A percentile compares a stretch with the other conserved stretches of the same genome.
Evolutionary conservation across 2,329 filamentous ascomycete genomes (phyloP).

Genomic region (Ophiostoma himal-ulmi): DNA sequence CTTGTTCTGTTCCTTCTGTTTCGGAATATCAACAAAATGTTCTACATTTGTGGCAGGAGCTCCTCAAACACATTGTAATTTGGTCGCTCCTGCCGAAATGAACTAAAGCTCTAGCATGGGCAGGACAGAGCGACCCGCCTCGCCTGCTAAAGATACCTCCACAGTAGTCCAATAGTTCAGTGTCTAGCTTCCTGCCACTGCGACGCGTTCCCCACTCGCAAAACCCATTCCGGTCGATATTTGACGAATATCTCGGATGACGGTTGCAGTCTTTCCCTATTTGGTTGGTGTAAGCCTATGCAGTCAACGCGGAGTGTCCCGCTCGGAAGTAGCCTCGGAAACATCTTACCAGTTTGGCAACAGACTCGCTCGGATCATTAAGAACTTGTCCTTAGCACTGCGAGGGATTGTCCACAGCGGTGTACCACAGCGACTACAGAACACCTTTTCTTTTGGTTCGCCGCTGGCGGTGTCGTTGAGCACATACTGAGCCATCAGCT

Average conservation of each 20-base stretch:
- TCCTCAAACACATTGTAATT: neutral
- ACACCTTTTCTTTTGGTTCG: neutral
- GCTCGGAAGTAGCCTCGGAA: neutral
- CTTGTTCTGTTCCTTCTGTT: neutral
- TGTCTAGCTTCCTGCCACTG: neutral
- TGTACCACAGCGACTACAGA: neutral
- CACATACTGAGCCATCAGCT: neutral
- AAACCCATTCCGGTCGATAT: neutral
- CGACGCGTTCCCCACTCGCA: neutral
- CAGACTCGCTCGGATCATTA: neutral
- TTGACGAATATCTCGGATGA: neutral
- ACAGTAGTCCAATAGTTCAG: neutral
- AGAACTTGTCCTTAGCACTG: neutral
- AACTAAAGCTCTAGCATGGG: too few relatives aligned
- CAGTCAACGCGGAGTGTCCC: neutral
- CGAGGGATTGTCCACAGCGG: neutral
- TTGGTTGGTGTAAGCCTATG: neutral
- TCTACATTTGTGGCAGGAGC: neutral
- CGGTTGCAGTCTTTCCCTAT: neutral
- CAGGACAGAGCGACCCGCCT: neutral
- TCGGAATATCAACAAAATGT: neutral
- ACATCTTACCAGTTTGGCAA: neutral
- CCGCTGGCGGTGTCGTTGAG: neutral
- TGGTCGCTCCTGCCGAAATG: neutral
- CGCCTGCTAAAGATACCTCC: neutral